These are phyloP conservation scores for Lavandula angustifolia DNA, from an alignment of 257 asterid species.

Conservation along the genomic window DNA sequence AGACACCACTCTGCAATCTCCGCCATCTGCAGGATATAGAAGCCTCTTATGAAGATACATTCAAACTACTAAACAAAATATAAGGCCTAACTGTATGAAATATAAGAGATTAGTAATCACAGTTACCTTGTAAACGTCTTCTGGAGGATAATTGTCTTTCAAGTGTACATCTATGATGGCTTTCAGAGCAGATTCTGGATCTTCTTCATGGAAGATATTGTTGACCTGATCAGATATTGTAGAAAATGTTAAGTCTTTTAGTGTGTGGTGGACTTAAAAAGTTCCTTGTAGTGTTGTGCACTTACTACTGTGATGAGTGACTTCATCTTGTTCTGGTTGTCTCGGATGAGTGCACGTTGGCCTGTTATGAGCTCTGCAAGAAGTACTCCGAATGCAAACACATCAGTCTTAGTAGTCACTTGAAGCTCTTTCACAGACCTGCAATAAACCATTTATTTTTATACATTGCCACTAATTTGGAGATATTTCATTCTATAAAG, in stretches of 20 bases:
- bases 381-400: constrained; percentile 87
- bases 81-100: background rate
- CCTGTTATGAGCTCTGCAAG: constrained; percentile 85
- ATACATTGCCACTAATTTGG: background rate
- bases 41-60: background rate
- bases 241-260: constrained; percentile 12
- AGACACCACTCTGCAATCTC: constrained; percentile 79
- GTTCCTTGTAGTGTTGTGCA: constrained; percentile 12
- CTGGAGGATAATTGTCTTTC: constrained; percentile 65
- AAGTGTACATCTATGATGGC: constrained; percentile 53
- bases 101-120: background rate
- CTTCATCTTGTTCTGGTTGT: constrained; percentile 57
- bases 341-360: constrained; percentile 75
- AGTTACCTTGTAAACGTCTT: constrained; percentile 61
- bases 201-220: constrained; percentile 49
- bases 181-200: constrained; percentile 58
- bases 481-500: background rate
- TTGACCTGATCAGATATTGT: constrained; percentile 47
- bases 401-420: constrained; percentile 82
- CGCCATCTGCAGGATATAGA: constrained; percentile 54
- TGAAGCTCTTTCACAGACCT: constrained; percentile 87
- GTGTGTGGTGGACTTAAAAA: background rate
- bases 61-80: background rate
- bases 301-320: constrained; percentile 81
- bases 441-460: constrained; percentile 16